phyloP scores from a whole-genome alignment of 495 filamentous ascomycete genomes.

The Penicillium desertorum region DNA sequence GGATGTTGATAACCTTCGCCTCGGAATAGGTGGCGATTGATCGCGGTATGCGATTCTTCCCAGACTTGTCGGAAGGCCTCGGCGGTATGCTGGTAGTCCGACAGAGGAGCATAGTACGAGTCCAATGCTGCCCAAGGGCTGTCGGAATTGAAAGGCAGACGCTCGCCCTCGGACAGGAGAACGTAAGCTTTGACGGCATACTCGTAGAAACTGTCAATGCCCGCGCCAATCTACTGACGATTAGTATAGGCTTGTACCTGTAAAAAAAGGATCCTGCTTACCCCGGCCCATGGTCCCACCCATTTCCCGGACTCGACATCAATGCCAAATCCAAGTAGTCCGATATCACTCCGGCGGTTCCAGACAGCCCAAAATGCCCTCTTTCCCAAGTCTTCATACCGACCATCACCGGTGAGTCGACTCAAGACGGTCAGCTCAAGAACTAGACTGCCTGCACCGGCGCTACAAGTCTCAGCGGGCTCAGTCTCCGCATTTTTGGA shows the following conservation, averaged over 20 bases:
- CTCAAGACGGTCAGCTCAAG: conserved; percentile 91
- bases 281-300: conserved; percentile 80
- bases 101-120: conserved; percentile 55
- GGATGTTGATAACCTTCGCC: conserved; percentile 71
- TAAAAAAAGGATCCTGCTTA: conserved; percentile 28
- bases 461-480: conserved; percentile 93
- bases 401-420: conserved; percentile 78
- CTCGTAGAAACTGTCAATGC: conserved; percentile 97
- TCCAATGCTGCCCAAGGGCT: conserved; percentile 44
- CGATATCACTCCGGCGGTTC: conserved; percentile 78
- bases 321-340: conserved; percentile 86
- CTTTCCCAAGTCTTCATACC: conserved; percentile 86
- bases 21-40: conserved; percentile 79
- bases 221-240: conserved; percentile 70
- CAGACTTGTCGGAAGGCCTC: conserved; percentile 80
- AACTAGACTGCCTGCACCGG: conserved; percentile 89
- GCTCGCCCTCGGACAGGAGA: conserved; percentile 67
- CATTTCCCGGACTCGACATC: conserved; percentile 90
- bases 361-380: conserved; percentile 94
- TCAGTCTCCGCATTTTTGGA: conserved; percentile 47
- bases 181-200: conserved; percentile 95
- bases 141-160: conserved; percentile 29
- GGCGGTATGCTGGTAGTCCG: conserved; percentile 65
- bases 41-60: conserved; percentile 79
- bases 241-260: conserved; percentile 13